Conservation (phyloP, 129 eudicot species). For the Tagetes patula region DNA sequence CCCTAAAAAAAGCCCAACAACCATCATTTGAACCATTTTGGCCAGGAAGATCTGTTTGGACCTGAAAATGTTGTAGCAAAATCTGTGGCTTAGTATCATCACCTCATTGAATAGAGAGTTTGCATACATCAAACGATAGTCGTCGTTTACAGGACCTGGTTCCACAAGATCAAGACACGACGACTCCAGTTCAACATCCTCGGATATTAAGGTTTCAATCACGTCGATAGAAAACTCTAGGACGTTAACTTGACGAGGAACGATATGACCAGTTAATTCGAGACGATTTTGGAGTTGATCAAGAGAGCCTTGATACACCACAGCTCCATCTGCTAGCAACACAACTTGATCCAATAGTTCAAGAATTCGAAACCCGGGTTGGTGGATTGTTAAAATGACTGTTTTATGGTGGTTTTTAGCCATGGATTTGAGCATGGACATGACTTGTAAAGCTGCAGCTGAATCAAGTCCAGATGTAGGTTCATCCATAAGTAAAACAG, state of each 20-base stretch:
- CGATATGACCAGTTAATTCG: conserved; percentile 45
- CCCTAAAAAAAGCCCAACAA: conserved; percentile 59
- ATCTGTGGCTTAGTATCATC: conserved; percentile 59
- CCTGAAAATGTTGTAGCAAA: conserved; percentile 56
- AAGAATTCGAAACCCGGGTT: conserved; percentile 75
- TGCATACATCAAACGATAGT: conserved; percentile 31
- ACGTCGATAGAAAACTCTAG: conserved; percentile 74
- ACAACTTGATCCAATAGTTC: conserved; percentile 56
- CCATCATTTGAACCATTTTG: conserved; percentile 39
- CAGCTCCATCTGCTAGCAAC: conserved; percentile 49
- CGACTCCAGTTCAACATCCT: conserved; percentile 19
- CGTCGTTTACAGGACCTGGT: conserved; percentile 18
- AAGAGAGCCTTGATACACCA: conserved; percentile 58
- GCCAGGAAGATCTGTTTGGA: conserved; percentile 56
- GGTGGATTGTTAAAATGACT: conserved; percentile 64
- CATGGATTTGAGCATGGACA: conserved; percentile 56
- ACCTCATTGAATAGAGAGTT: conserved; percentile 47
- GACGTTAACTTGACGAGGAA: conserved; percentile 64
- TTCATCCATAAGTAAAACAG: conserved; percentile 62
- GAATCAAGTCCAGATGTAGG: conserved; percentile 83
- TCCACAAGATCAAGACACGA: conserved; percentile 11
- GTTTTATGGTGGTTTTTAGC: conserved; percentile 56
- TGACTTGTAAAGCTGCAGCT: conserved; percentile 61
- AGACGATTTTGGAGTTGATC: conserved; percentile 48
- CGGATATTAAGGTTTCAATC: conserved; percentile 34